A percentile compares a stretch with the other conserved stretches of the same genome.
Conservation (phyloP, 1,284 basidiomycete species). For the Tausonia pullulans region DNA sequence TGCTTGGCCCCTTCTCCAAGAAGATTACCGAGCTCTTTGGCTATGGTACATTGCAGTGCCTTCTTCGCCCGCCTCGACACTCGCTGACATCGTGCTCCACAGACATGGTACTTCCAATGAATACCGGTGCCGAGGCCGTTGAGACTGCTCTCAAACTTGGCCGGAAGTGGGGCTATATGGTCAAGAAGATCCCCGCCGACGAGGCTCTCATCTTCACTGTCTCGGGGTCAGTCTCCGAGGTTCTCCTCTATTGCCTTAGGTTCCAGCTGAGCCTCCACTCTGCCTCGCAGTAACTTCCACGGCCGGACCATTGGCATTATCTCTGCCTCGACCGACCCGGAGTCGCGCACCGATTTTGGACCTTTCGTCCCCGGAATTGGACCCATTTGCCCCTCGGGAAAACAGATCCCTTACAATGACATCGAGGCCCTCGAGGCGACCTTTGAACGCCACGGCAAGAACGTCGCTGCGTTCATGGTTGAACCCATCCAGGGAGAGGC, state of each 20-base stretch:
- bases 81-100: conserved; percentile 19
- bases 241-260: neutral
- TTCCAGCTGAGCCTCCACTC: neutral
- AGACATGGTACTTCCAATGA: conserved; percentile 93
- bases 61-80: neutral
- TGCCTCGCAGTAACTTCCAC: conserved; percentile 69
- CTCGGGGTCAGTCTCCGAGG: conserved; percentile 38
- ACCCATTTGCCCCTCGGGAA: conserved; percentile 40
- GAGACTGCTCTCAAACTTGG: conserved; percentile 73
- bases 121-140: conserved; percentile 96
- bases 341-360: conserved; percentile 75
- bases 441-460: conserved; percentile 66
- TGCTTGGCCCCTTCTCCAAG: conserved; percentile 80
- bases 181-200: conserved; percentile 72
- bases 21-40: conserved; percentile 73
- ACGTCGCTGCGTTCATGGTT: conserved; percentile 85
- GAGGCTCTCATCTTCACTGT: conserved; percentile 78
- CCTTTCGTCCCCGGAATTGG: conserved; percentile 63
- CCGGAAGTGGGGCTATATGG: conserved; percentile 80
- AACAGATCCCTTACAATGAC: conserved; percentile 63
- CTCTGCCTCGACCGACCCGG: conserved; percentile 90
- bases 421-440: conserved; percentile 72
- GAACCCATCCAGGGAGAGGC: conserved; percentile 99
- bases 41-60: conserved; percentile 44
- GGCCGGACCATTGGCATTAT: conserved; percentile 86